Percentiles rank a stretch among this genome's conserved stretches.
phyloP scores from a whole-genome alignment of 2,329 filamentous ascomycete species.

The Monosporascus sp. region DNA sequence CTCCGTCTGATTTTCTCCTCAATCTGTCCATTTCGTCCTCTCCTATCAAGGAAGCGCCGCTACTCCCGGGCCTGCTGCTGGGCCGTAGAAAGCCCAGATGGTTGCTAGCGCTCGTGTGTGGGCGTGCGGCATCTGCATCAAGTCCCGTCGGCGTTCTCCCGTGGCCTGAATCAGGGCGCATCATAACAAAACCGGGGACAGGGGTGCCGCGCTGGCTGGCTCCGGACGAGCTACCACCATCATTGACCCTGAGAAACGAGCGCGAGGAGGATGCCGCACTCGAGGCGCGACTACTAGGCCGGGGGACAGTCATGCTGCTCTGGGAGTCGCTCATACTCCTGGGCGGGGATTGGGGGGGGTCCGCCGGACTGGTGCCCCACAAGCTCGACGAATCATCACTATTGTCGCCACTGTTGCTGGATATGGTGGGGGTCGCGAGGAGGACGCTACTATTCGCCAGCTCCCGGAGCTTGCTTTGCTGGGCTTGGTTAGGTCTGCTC shows the following conservation, averaged over 20 bases:
- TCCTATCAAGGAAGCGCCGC: conserved; percentile 6
- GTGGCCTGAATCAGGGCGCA: conserved; percentile 24
- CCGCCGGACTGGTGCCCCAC: conserved; percentile 47
- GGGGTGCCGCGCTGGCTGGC: conserved; percentile 17
- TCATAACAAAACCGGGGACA: conserved; percentile 26
- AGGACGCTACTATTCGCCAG: conserved; percentile 74
- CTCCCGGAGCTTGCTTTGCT: conserved; percentile 75
- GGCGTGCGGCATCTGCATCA: conserved; percentile 20
- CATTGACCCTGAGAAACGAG: conserved; percentile 24
- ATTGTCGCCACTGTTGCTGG: conserved; percentile 39
- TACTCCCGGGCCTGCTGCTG: conserved; percentile 4
- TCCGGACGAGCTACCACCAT: conserved; percentile 15
- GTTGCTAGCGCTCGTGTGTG: conserved; percentile 21
- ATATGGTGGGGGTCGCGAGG: conserved; percentile 38
- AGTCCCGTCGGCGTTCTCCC: conserved; percentile 18
- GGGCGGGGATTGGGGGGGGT: conserved; percentile 56
- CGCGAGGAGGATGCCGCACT: conserved; percentile 40
- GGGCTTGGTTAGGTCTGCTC: conserved; percentile 74
- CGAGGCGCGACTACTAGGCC: conserved; percentile 46
- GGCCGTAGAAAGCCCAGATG: conserved; percentile 9
- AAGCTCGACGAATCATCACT: conserved; percentile 54
- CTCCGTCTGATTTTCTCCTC: conserved; percentile 18
- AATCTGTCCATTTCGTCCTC: conserved; percentile 4
- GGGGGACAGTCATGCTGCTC: conserved; percentile 39
- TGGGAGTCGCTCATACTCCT: conserved; percentile 46